phyloP scores from a whole-genome alignment of 768 basidiomycete species.

The Rossbeevera mucosa region DNA sequence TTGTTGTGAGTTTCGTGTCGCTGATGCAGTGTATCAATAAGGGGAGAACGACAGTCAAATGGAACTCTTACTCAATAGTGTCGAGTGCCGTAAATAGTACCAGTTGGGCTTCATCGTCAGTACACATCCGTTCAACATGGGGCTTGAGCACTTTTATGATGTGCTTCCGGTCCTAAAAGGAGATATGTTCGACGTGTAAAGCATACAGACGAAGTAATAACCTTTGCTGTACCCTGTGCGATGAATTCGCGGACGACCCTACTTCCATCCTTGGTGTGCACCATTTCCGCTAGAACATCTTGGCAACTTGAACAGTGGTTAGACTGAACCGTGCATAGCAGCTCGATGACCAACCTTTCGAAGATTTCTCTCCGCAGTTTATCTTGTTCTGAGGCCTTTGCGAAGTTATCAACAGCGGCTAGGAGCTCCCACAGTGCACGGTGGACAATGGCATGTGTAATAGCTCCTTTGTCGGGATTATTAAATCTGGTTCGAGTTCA shows the following conservation, averaged over 20 bases:
- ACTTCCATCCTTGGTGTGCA: constrained; percentile 90
- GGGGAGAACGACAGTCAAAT: not conserved
- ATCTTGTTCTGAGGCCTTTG: constrained; percentile 64
- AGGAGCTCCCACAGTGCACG: constrained; percentile 86
- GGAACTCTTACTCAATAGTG: constrained; percentile 68
- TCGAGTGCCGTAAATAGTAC: constrained; percentile 90
- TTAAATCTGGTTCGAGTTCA: constrained; percentile 60
- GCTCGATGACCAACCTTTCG: constrained; percentile 51
- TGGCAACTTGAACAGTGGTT: constrained; percentile 51
- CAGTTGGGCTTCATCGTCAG: constrained; percentile 85
- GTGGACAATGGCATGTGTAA: constrained; percentile 85
- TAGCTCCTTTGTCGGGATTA: constrained; percentile 85
- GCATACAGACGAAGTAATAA: constrained; percentile 20
- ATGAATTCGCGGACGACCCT: constrained; percentile 83
- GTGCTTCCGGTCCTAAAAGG: constrained; percentile 75
- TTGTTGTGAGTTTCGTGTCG: constrained; percentile 86
- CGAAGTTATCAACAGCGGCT: constrained; percentile 48
- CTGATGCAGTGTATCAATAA: constrained; percentile 35
- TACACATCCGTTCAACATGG: constrained; percentile 82
- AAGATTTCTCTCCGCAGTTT: constrained; percentile 76
- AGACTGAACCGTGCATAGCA: not conserved
- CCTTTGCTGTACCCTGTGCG: constrained; percentile 79
- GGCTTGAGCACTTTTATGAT: constrained; percentile 87
- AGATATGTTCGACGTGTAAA: not conserved
- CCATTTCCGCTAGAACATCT: constrained; percentile 86